phyloP scores from a whole-genome alignment of 2,329 filamentous ascomycete species.

The Calycina herbarum region DNA sequence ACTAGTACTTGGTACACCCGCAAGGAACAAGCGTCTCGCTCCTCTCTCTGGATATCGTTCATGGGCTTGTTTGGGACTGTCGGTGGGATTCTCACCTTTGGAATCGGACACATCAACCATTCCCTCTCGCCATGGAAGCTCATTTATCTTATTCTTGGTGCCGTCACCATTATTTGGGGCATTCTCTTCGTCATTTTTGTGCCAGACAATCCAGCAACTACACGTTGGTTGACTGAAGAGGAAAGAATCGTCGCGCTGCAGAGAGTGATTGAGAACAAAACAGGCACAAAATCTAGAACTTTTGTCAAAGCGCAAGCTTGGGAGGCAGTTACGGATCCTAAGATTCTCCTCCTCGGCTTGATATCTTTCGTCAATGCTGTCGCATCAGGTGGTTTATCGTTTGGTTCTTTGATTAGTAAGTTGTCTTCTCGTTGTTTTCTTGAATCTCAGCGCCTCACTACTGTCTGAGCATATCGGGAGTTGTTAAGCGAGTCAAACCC shows the following conservation, averaged over 20 bases:
- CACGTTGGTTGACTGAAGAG: constrained; percentile 42
- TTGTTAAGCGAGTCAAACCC: background rate
- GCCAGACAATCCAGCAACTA: constrained; percentile 51
- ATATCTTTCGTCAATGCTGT: constrained; percentile 29
- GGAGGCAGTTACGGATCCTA: constrained; percentile 40
- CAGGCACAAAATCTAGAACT: constrained; percentile 23
- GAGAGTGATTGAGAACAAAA: constrained; percentile 30
- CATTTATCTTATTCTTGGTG: constrained; percentile 31
- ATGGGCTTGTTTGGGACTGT: constrained; percentile 42
- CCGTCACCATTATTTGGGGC: constrained; percentile 34
- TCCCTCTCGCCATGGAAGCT: constrained; percentile 32
- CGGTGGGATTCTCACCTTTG: constrained; percentile 40
- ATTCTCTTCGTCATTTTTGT: constrained; percentile 46
- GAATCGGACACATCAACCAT: constrained; percentile 46
- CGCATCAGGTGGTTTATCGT: constrained; percentile 29
- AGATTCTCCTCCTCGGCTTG: constrained; percentile 35
- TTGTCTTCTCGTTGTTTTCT: background rate
- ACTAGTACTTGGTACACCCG: constrained; percentile 41
- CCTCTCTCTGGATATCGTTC: constrained; percentile 49
- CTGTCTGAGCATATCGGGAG: background rate
- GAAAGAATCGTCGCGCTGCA: constrained; percentile 42
- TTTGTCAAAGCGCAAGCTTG: constrained; percentile 28
- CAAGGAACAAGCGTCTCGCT: constrained; percentile 40
- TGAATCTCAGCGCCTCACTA: background rate
- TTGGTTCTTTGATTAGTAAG: constrained; percentile 40